Percentiles rank a stretch among this genome's conserved stretches.
Evolutionary conservation across 2,329 filamentous ascomycete genomes (phyloP).

Genomic region (Stagonosporopsis cucurbitacearum): DNA sequence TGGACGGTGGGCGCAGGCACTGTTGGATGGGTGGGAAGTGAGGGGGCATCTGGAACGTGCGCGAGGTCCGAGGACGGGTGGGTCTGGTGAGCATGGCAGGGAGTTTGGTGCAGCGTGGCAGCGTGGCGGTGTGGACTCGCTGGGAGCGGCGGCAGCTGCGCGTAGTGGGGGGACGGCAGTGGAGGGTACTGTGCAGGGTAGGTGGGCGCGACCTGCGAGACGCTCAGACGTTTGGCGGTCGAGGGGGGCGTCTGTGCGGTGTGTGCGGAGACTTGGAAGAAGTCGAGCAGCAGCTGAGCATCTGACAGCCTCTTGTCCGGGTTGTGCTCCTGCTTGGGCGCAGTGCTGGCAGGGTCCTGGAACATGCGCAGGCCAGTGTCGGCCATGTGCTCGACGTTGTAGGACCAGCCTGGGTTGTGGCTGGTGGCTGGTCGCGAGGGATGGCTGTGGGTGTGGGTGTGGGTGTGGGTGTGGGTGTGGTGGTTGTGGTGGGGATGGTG

Average conservation of each 20-base stretch:
- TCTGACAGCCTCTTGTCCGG: slow-evolving; percentile 49
- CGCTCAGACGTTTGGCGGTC: slow-evolving; percentile 38
- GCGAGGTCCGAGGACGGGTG: slow-evolving; percentile 26
- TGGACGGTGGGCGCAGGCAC: slow-evolving; percentile 36
- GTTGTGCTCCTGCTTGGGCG: slow-evolving; percentile 39
- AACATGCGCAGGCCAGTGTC: slow-evolving; percentile 45
- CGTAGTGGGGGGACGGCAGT: slow-evolving; percentile 17
- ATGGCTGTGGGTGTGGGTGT: no score
- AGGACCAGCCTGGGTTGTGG: slow-evolving; percentile 50
- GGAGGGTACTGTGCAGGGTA: slow-evolving; percentile 17
- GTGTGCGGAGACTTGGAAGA: slow-evolving; percentile 44
- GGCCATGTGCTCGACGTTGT: slow-evolving; percentile 49
- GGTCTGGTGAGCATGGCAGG: slow-evolving; percentile 16
- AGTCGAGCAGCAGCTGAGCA: slow-evolving; percentile 55
- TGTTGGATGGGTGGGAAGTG: slow-evolving; percentile 17
- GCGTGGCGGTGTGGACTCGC: slow-evolving; percentile 24
- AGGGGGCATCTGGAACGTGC: slow-evolving; percentile 20
- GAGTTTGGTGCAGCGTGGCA: slow-evolving; percentile 11
- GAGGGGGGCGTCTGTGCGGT: slow-evolving; percentile 37
- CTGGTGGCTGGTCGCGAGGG: slow-evolving; percentile 57
- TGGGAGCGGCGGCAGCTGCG: slow-evolving; percentile 15
- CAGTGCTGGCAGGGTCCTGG: slow-evolving; percentile 23
- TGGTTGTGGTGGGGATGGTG: no score
- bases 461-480: no score
- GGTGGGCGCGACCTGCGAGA: slow-evolving; percentile 27